Evolutionary conservation across 179 eudicot genomes (phyloP).

Genomic region (Silene noctiflora): DNA sequence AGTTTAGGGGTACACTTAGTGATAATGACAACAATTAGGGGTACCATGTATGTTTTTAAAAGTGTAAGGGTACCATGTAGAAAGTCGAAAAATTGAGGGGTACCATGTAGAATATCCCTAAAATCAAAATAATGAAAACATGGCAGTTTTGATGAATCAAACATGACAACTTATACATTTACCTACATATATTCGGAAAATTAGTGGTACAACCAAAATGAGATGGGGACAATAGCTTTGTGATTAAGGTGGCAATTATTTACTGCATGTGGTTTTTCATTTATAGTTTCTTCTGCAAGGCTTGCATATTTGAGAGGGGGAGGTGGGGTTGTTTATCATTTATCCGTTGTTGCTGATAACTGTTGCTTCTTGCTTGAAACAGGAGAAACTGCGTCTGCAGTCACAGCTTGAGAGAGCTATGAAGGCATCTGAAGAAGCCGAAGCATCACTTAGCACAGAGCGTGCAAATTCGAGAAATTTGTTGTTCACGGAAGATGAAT

Average conservation of each 20-base stretch:
- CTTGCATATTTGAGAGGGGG: not conserved
- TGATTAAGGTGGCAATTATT: not conserved
- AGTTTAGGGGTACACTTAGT: too few species aligned
- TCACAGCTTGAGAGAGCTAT: conserved; percentile 84
- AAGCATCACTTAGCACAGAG: conserved; percentile 61
- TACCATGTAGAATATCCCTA: too few species aligned
- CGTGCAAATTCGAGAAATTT: conserved; percentile 64
- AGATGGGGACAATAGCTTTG: not conserved
- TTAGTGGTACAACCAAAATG: too few species aligned
- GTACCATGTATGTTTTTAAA: too few species aligned
- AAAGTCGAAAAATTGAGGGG: too few species aligned
- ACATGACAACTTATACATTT: too few species aligned
- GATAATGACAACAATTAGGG: too few species aligned
- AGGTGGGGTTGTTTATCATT: not conserved
- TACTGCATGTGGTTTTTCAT: not conserved
- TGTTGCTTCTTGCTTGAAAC: conserved; percentile 28
- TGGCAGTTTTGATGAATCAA: too few species aligned
- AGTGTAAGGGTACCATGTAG: too few species aligned
- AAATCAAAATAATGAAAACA: not conserved
- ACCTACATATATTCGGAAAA: too few species aligned
- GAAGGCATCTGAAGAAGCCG: conserved; percentile 75
- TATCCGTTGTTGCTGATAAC: conserved; percentile 15
- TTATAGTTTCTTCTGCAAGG: not conserved
- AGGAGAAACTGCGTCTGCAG: conserved; percentile 87
- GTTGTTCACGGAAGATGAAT: conserved; percentile 75